A percentile compares a stretch with the other conserved stretches of the same genome.
These are phyloP conservation scores for Cryptococcus sp. DNA, from an alignment of 1,284 basidiomycete species.

Conservation along the genomic window DNA sequence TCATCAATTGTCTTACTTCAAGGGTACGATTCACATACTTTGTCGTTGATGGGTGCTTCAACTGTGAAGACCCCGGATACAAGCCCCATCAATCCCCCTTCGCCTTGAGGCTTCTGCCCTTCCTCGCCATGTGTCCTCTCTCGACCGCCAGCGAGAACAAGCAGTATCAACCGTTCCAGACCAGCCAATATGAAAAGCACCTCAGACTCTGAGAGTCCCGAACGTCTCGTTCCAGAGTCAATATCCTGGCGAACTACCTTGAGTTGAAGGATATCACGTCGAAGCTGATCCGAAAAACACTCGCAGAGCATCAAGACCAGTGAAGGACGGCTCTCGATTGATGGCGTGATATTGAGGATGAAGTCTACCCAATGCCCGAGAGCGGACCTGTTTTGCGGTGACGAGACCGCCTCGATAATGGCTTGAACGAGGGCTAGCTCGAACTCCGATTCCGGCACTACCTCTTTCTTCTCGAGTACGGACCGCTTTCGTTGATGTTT, in stretches of 20 bases:
- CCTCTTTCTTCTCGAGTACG: neutral
- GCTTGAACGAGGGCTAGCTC: conserved; percentile 58
- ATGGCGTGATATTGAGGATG: conserved; percentile 76
- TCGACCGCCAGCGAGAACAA: conserved; percentile 26
- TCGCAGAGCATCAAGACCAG: conserved; percentile 76
- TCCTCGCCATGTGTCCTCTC: conserved; percentile 20
- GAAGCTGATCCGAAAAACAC: conserved; percentile 72
- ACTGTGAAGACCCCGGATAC: conserved; percentile 48
- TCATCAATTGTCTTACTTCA: neutral
- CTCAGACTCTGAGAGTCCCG: conserved; percentile 61
- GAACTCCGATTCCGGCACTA: conserved; percentile 38
- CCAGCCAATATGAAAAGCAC: conserved; percentile 76
- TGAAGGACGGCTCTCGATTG: conserved; percentile 63
- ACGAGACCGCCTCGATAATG: conserved; percentile 72
- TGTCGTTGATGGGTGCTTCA: conserved; percentile 29
- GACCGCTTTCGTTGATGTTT: conserved; percentile 1
- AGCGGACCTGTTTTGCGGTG: conserved; percentile 65
- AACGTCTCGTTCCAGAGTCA: conserved; percentile 24
- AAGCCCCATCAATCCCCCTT: conserved; percentile 47
- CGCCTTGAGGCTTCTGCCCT: conserved; percentile 48
- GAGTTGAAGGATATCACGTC: conserved; percentile 50
- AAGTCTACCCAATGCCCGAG: conserved; percentile 97
- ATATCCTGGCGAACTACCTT: conserved; percentile 27
- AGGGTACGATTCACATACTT: conserved; percentile 14
- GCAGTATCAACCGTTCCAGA: conserved; percentile 71